These are phyloP conservation scores for Lentinus polychrous DNA, from an alignment of 1,284 basidiomycete species.

Conservation along the genomic window DNA sequence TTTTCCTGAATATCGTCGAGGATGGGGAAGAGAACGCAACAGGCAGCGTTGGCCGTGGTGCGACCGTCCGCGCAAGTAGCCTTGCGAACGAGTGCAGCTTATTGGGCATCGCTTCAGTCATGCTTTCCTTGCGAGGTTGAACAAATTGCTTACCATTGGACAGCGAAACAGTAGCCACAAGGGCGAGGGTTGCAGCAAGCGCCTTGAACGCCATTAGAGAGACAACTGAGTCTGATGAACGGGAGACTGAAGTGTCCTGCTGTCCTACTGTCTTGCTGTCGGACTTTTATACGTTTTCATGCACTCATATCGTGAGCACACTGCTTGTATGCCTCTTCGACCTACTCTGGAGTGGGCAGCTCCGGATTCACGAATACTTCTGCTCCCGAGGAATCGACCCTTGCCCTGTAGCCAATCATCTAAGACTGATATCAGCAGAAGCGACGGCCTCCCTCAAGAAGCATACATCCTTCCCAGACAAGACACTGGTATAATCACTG, in stretches of 20 bases:
- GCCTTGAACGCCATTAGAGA: slow-evolving; percentile 1
- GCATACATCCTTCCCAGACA: not conserved
- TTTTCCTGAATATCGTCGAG: slow-evolving; percentile 6
- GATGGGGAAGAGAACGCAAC: slow-evolving; percentile 8
- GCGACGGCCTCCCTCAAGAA: not conserved
- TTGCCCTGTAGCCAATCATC: not conserved
- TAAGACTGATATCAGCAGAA: not conserved
- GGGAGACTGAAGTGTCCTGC: slow-evolving; percentile 1
- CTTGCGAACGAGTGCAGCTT: not conserved
- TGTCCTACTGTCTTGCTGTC: not conserved
- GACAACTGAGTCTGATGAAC: not conserved
- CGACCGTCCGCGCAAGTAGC: slow-evolving; percentile 1
- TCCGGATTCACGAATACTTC: too few relatives aligned
- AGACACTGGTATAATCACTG: not conserved
- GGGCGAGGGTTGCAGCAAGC: not conserved
- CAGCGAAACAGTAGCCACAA: not conserved
- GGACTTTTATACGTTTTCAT: not conserved
- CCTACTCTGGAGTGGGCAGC: too few relatives aligned
- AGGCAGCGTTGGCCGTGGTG: slow-evolving; percentile 6
- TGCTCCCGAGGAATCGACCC: not conserved
- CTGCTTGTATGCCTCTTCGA: too few relatives aligned
- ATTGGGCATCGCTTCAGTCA: not conserved
- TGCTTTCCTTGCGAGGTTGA: not conserved
- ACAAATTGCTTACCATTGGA: not conserved
- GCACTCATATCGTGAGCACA: not conserved